Evolutionary conservation across 2,329 filamentous ascomycete species (phyloP).

Genomic region (Fusarium torreyae): DNA sequence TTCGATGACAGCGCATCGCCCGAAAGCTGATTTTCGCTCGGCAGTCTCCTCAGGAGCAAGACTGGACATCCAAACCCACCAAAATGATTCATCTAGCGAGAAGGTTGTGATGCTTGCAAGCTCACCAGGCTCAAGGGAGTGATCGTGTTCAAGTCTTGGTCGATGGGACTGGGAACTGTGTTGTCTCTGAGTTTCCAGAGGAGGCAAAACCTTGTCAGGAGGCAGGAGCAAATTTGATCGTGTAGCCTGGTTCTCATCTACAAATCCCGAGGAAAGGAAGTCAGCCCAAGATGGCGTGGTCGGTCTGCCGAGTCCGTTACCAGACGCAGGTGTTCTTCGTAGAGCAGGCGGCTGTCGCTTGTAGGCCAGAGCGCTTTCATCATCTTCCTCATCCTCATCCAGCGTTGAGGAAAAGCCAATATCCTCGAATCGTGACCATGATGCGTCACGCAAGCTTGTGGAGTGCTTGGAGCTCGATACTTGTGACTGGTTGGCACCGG

Average conservation of each 20-base stretch:
- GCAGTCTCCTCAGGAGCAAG: conserved; percentile 90
- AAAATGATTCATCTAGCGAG: conserved; percentile 94
- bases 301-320: conserved; percentile 80
- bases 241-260: conserved; percentile 76
- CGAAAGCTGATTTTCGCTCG: conserved; percentile 91
- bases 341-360: conserved; percentile 65
- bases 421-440: conserved; percentile 97
- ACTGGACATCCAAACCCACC: conserved; percentile 99
- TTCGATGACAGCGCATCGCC: conserved; percentile 92
- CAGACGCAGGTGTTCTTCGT: conserved; percentile 76
- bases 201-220: conserved; percentile 91
- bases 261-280: conserved; percentile 93
- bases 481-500: conserved; percentile 88
- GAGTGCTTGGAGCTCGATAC: conserved; percentile 79
- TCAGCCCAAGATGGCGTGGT: conserved; percentile 99
- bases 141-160: conserved; percentile 77
- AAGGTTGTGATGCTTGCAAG: conserved; percentile 90
- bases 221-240: conserved; percentile 83
- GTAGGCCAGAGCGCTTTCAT: conserved; percentile 63
- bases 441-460: conserved; percentile 84
- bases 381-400: conserved; percentile 79
- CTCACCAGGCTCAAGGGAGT: conserved; percentile 87
- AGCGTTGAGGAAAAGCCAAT: conserved; percentile 87
- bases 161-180: conserved; percentile 90
- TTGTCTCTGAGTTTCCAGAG: conserved; percentile 81